Evolutionary conservation across 805 yeast species (phyloP).

Genomic region (Candida boidinii): DNA sequence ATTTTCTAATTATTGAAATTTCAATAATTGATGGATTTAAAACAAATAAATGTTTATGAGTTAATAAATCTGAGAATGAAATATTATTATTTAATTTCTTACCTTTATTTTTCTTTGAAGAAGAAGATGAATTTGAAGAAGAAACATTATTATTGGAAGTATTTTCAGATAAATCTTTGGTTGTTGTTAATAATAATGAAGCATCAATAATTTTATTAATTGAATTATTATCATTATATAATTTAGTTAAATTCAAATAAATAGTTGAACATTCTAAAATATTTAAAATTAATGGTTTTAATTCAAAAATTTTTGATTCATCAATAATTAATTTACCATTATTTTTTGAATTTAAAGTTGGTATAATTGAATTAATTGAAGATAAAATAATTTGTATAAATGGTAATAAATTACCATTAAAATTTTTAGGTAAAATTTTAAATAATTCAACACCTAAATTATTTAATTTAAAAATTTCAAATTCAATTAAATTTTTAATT

Average conservation of each 20-base stretch:
- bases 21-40: constrained; percentile 31
- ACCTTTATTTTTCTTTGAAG: constrained; percentile 7
- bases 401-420: constrained; percentile 31
- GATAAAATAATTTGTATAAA: constrained; percentile 43
- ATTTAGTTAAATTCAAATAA: constrained; percentile 15
- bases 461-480: constrained; percentile 38
- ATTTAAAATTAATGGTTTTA: constrained; percentile 21
- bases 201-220: constrained; percentile 52
- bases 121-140: constrained; percentile 1
- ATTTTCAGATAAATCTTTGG: constrained; percentile 17
- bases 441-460: constrained; percentile 35
- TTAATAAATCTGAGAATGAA: constrained; percentile 59
- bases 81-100: constrained; percentile 32
- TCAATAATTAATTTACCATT: constrained; percentile 33
- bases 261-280: constrained; percentile 21
- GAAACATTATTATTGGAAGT: constrained; percentile 5
- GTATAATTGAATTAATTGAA: constrained; percentile 49
- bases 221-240: constrained; percentile 38
- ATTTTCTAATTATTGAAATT: constrained; percentile 27
- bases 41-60: constrained; percentile 53
- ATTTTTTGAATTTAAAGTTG: constrained; percentile 35
- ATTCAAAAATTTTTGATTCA: constrained; percentile 20
- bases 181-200: constrained; percentile 36
- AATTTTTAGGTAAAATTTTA: constrained; percentile 24
- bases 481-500: constrained; percentile 33